Conservation (phyloP, 179 eudicot genomes). For the Nepenthes alata region DNA sequence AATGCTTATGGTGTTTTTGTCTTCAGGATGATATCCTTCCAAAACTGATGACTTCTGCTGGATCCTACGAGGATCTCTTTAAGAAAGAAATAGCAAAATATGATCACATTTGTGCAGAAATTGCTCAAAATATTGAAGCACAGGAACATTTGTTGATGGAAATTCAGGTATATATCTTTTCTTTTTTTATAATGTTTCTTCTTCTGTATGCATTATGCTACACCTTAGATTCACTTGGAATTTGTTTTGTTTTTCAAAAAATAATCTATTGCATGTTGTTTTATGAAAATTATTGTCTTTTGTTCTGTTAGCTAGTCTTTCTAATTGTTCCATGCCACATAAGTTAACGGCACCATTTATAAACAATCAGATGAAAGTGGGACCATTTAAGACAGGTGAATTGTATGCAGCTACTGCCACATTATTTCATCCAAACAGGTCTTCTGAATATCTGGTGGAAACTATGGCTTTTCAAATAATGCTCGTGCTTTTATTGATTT, state of each 20-base stretch:
- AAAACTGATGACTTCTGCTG: constrained; percentile 85
- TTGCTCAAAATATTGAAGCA: constrained; percentile 67
- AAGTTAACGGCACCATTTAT: no score
- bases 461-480: no score
- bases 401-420: background rate
- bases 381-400: background rate
- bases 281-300: no score
- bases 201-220: background rate
- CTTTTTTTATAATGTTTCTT: constrained; percentile 1
- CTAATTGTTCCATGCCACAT: no score
- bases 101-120: constrained; percentile 69
- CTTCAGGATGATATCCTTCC: constrained; percentile 94
- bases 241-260: no score
- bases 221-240: background rate
- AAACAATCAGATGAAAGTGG: no score
- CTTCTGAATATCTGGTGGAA: no score
- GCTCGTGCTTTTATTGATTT: no score
- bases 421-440: background rate
- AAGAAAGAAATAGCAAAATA: constrained; percentile 85
- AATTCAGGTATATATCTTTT: constrained; percentile 51
- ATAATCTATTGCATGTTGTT: no score
- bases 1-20: constrained; percentile 8
- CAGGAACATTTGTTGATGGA: constrained; percentile 74
- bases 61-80: constrained; percentile 94
- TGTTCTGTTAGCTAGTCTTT: no score